Percentiles rank a stretch among this genome's conserved stretches.
Evolutionary conservation across 305 asterid species (phyloP).

Genomic region (Solanum hybrid): DNA sequence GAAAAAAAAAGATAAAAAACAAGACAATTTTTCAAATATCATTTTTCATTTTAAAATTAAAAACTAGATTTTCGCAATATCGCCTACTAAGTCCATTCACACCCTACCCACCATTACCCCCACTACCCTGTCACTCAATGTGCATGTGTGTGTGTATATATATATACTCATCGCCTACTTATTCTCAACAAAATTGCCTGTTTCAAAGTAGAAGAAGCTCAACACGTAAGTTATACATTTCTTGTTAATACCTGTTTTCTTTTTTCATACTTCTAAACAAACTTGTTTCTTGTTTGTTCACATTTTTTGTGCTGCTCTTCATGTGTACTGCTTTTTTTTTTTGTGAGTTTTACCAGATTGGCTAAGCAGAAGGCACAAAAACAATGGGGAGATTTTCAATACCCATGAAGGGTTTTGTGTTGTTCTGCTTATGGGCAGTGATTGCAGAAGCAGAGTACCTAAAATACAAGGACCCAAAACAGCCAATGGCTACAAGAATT

Average conservation of each 20-base stretch:
- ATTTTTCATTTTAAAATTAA: not conserved
- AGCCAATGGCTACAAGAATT: slow-evolving; percentile 44
- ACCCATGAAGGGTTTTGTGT: slow-evolving; percentile 15
- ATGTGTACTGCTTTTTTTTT: not conserved
- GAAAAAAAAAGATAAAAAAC: not conserved
- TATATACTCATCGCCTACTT: not conserved
- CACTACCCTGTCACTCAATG: not conserved
- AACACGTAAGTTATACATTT: not conserved
- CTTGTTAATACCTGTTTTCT: not conserved
- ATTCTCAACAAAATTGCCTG: not conserved
- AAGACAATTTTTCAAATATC: not conserved
- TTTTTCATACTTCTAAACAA: not conserved
- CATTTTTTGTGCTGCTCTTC: not conserved
- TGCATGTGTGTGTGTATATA: not conserved
- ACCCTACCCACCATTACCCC: not conserved
- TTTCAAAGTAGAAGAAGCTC: not conserved
- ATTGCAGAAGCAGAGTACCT: slow-evolving; percentile 43
- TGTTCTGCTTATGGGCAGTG: slow-evolving; percentile 26
- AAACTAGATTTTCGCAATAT: not conserved
- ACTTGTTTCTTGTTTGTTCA: slow-evolving; percentile 2
- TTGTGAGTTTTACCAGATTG: not conserved
- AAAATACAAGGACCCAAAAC: slow-evolving; percentile 67
- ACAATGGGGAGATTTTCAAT: slow-evolving; percentile 6
- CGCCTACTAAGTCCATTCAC: not conserved
- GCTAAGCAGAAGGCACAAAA: not conserved